A percentile compares a stretch with the other conserved stretches of the same genome.
Conservation (phyloP, 2,329 filamentous ascomycete species). For the Colletotrichum incanum region DNA sequence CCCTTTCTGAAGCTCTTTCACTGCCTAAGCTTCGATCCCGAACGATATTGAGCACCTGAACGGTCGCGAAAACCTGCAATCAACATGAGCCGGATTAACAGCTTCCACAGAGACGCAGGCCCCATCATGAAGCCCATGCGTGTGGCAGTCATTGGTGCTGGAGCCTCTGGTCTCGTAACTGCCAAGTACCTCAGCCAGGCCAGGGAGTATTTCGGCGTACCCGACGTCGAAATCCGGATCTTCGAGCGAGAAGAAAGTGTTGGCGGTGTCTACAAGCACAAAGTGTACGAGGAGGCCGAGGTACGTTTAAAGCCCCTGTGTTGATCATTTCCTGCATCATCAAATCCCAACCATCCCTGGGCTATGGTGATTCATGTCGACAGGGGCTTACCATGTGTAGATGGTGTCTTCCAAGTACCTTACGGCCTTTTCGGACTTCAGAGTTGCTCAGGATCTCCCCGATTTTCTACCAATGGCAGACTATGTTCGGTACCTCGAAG, state of each 20-base stretch:
- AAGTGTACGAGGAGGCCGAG: constrained; percentile 65
- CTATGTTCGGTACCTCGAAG: constrained; percentile 61
- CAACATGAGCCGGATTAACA: background rate
- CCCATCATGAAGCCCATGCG: constrained; percentile 48
- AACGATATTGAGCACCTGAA: background rate
- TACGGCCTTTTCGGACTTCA: constrained; percentile 66
- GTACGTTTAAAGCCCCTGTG: constrained; percentile 43
- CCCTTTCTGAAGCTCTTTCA: background rate
- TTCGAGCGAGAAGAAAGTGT: constrained; percentile 62
- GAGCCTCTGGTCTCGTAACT: constrained; percentile 59
- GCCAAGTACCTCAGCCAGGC: constrained; percentile 58
- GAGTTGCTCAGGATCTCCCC: constrained; percentile 57
- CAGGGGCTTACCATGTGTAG: constrained; percentile 42
- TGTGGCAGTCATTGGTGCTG: constrained; percentile 61
- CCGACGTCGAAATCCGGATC: constrained; percentile 58
- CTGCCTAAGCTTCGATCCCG: too few species aligned
- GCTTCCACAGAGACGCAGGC: background rate
- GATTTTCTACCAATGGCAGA: constrained; percentile 60
- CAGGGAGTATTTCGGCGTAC: constrained; percentile 55
- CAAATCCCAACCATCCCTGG: background rate
- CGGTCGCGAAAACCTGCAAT: background rate
- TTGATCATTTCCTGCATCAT: background rate
- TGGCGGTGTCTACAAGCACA: constrained; percentile 64
- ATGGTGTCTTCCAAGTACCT: constrained; percentile 66
- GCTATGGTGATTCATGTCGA: too few species aligned